A percentile compares a stretch with the other conserved stretches of the same genome.
phyloP scores from a whole-genome alignment of 2,329 filamentous ascomycete genomes.

The Alternaria postmessia region DNA sequence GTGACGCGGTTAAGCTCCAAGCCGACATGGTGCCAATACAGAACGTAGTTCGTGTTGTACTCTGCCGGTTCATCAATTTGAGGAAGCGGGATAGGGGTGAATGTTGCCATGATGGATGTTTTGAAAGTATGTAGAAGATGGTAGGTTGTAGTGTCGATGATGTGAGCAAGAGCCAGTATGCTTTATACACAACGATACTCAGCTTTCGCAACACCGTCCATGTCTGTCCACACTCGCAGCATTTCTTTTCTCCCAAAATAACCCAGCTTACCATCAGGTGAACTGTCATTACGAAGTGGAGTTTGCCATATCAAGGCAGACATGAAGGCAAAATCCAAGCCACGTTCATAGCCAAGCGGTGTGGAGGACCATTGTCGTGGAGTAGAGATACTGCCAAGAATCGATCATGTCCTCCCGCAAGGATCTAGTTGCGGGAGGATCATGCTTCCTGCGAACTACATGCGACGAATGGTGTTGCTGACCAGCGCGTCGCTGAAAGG shows the following conservation, averaged over 20 bases:
- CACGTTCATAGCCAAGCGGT: constrained; percentile 1
- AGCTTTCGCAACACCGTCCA: background rate
- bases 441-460: constrained; percentile 10
- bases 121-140: background rate
- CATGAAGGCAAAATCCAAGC: constrained; percentile 7
- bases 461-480: constrained; percentile 5
- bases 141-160: background rate
- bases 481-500: background rate
- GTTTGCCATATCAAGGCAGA: background rate
- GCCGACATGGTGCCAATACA: constrained; percentile 23
- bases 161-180: background rate
- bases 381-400: constrained; percentile 1
- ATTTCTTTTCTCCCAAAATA: background rate
- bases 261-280: constrained; percentile 3
- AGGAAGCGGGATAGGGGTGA: constrained; percentile 18
- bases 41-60: constrained; percentile 22
- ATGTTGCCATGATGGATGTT: constrained; percentile 1
- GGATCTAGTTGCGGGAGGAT: background rate
- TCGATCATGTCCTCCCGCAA: background rate
- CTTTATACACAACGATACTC: constrained; percentile 1
- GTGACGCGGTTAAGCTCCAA: constrained; percentile 23
- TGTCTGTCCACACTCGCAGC: background rate
- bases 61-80: constrained; percentile 18
- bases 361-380: constrained; percentile 10
- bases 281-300: background rate